Evolutionary conservation across 129 eudicot species (phyloP).

Genomic region (Lonicera japonica): DNA sequence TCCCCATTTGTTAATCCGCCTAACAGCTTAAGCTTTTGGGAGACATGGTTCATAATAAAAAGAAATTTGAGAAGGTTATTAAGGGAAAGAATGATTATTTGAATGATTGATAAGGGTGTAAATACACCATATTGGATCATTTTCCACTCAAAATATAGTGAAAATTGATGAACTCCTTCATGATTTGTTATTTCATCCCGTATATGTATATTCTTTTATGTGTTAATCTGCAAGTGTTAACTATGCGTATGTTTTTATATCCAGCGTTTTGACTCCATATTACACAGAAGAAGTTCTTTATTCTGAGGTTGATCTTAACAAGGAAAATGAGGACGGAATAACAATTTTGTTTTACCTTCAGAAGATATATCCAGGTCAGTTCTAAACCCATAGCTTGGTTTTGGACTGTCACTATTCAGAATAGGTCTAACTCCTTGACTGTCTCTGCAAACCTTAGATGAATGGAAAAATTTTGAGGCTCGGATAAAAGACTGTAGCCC

Average conservation of each 20-base stretch:
- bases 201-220: too few species aligned
- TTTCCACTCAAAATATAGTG: too few species aligned
- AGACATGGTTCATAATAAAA: too few species aligned
- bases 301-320: slow-evolving; percentile 76
- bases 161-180: too few species aligned
- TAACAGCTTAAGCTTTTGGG: too few species aligned
- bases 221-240: too few species aligned
- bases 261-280: slow-evolving; percentile 92
- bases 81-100: too few species aligned
- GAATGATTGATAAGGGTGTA: too few species aligned
- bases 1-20: too few species aligned
- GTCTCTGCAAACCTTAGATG: slow-evolving; percentile 48
- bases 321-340: slow-evolving; percentile 95
- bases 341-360: slow-evolving; percentile 88
- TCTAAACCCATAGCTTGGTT: slow-evolving; percentile 10
- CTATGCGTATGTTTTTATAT: neutral
- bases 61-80: too few species aligned
- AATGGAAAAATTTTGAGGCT: slow-evolving; percentile 75
- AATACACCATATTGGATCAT: too few species aligned
- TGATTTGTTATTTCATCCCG: too few species aligned
- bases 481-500: slow-evolving; percentile 37
- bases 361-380: slow-evolving; percentile 92
- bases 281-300: slow-evolving; percentile 89
- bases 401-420: slow-evolving; percentile 1
- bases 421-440: slow-evolving; percentile 3